Percentiles rank a stretch among this genome's conserved stretches.
phyloP scores from a whole-genome alignment of 345 rosid species.

The Pugionium dolabratum region DNA sequence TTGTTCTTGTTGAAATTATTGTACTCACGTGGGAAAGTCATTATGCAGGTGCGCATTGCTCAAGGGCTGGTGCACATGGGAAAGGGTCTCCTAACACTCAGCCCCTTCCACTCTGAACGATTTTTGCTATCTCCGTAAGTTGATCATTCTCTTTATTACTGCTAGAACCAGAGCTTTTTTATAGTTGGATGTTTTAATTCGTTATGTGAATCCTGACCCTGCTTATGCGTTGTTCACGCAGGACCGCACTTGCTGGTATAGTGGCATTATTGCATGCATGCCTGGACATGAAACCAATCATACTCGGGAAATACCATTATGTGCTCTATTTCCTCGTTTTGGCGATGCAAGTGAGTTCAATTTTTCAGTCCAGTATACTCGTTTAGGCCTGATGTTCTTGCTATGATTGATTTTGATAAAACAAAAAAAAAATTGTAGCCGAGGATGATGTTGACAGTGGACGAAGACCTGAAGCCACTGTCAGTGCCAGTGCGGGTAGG shows the following conservation, averaged over 20 bases:
- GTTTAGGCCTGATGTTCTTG: background rate
- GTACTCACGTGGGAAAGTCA: slow-evolving; percentile 15
- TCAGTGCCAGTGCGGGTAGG: slow-evolving; percentile 94
- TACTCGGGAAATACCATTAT: slow-evolving; percentile 84
- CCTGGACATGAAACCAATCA: slow-evolving; percentile 83
- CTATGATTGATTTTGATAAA: slow-evolving; percentile 9
- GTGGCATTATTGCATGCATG: slow-evolving; percentile 77
- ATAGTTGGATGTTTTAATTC: background rate
- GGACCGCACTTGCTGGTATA: slow-evolving; percentile 94
- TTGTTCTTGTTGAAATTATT: slow-evolving; percentile 5
- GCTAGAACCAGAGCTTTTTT: slow-evolving; percentile 1
- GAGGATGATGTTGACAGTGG: slow-evolving; percentile 91
- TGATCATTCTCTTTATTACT: slow-evolving; percentile 14
- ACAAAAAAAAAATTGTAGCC: slow-evolving; percentile 53
- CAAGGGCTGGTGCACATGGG: slow-evolving; percentile 97
- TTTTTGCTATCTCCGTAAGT: slow-evolving; percentile 88
- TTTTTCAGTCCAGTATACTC: background rate
- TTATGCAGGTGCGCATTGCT: slow-evolving; percentile 85
- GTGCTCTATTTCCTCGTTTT: slow-evolving; percentile 87
- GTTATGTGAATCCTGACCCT: background rate
- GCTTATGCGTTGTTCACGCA: slow-evolving; percentile 20
- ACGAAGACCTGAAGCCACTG: slow-evolving; percentile 76
- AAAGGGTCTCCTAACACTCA: slow-evolving; percentile 87
- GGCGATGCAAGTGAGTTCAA: slow-evolving; percentile 80
- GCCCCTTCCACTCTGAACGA: slow-evolving; percentile 92